phyloP scores from a whole-genome alignment of 2,329 filamentous ascomycete species.

The Magnaporthales sp. region DNA sequence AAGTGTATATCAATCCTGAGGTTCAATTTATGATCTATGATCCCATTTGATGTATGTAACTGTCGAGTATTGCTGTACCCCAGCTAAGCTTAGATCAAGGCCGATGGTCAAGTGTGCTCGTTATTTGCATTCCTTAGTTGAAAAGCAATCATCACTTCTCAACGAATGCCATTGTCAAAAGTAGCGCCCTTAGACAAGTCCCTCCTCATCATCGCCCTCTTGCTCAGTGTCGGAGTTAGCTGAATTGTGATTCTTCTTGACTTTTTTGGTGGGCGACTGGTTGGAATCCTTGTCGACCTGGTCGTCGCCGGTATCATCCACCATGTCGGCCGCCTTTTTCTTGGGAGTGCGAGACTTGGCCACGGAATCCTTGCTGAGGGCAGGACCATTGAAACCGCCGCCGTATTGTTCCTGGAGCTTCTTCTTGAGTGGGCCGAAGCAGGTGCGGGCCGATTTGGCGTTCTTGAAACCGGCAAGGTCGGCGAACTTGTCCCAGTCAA shows the following conservation, averaged over 20 bases:
- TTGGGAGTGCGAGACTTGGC: background rate
- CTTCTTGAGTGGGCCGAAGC: conserved; percentile 50
- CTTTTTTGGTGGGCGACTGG: background rate
- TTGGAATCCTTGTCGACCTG: background rate
- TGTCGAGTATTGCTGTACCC: no score
- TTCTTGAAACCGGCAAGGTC: conserved; percentile 10
- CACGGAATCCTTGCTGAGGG: background rate
- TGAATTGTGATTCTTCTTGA: background rate
- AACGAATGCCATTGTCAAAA: no score
- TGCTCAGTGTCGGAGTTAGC: background rate
- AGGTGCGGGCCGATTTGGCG: conserved; percentile 26
- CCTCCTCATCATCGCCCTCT: background rate
- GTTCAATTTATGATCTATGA: no score
- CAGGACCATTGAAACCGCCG: background rate
- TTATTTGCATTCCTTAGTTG: no score
- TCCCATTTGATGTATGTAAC: no score
- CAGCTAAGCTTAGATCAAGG: no score
- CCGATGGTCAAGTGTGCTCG: no score
- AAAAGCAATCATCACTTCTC: no score
- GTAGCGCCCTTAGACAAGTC: background rate
- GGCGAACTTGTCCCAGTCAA: conserved; percentile 12
- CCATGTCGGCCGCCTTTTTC: background rate
- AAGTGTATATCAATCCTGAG: no score
- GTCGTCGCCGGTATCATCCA: background rate
- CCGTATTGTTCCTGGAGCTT: conserved; percentile 35